phyloP scores from a whole-genome alignment of 495 filamentous ascomycete genomes.

The Neurospora sp. region DNA sequence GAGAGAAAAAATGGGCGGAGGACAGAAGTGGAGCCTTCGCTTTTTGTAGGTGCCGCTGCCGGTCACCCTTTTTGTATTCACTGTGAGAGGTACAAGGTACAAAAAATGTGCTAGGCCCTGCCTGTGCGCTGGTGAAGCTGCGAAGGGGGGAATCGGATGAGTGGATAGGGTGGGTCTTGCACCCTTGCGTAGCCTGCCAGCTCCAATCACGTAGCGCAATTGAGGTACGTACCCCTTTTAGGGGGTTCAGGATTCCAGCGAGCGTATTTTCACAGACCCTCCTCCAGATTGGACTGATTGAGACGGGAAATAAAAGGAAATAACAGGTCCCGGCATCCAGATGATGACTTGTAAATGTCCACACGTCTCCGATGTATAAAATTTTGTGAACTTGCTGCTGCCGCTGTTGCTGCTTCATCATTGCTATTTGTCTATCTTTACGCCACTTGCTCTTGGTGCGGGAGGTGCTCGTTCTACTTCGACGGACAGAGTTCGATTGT shows the following conservation, averaged over 20 bases:
- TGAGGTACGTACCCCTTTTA: not conserved
- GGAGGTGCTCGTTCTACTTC: not conserved
- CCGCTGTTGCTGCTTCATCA: not conserved
- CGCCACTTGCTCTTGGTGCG: not conserved
- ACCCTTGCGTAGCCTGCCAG: not conserved
- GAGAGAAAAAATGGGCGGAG: constrained; percentile 26
- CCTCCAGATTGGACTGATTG: not conserved
- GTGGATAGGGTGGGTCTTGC: not conserved
- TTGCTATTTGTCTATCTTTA: not conserved
- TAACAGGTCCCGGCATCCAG: not conserved
- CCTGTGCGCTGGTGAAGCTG: not conserved
- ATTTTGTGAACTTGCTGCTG: not conserved
- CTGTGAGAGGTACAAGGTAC: not conserved
- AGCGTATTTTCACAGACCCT: not conserved
- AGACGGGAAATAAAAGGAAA: not conserved
- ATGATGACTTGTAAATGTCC: not conserved
- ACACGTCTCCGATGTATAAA: not conserved
- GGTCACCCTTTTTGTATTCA: constrained; percentile 1
- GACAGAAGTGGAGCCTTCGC: constrained; percentile 7
- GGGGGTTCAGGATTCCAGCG: not conserved
- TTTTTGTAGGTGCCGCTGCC: not conserved
- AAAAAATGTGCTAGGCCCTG: not conserved
- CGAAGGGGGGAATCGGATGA: not conserved
- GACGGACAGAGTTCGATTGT: not conserved
- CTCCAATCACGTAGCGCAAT: not conserved